Evolutionary conservation across 2,329 filamentous ascomycete species (phyloP).

Genomic region (Drechslerella coelobrocha): DNA sequence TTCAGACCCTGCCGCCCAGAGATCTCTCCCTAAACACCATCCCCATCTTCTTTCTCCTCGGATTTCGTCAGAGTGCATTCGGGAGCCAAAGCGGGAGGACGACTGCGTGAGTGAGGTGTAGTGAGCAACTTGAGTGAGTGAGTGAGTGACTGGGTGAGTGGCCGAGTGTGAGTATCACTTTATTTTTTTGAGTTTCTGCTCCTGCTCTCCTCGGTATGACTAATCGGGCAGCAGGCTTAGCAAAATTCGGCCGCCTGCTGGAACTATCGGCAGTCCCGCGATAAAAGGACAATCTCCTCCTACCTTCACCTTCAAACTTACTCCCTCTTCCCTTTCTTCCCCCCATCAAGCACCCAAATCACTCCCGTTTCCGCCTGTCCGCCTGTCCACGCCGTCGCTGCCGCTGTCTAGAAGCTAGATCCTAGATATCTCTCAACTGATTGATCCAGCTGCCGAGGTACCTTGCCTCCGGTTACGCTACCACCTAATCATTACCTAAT

Average conservation of each 20-base stretch:
- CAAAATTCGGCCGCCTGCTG: constrained; percentile 5
- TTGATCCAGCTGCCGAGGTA: neutral
- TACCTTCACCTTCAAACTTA: neutral
- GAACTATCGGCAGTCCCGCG: constrained; percentile 2
- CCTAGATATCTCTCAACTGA: neutral
- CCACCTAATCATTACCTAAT: neutral
- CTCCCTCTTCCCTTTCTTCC: neutral
- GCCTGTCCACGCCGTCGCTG: neutral
- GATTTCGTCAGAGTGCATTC: too few species aligned
- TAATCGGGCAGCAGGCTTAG: neutral
- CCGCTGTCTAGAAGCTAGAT: neutral
- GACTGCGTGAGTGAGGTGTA: too few species aligned
- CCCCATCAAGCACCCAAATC: neutral
- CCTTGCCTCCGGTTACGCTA: constrained; percentile 20
- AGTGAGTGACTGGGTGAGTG: too few species aligned
- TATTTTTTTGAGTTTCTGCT: too few species aligned
- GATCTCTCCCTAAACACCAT: too few species aligned
- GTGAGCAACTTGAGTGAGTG: too few species aligned
- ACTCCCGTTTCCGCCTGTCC: neutral
- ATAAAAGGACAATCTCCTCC: constrained; percentile 3
- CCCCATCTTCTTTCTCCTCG: too few species aligned
- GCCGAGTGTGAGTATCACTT: too few species aligned
- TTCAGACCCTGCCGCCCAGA: too few species aligned
- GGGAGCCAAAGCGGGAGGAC: too few species aligned
- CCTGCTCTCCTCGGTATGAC: too few species aligned